A percentile compares a stretch with the other conserved stretches of the same genome.
phyloP scores from a whole-genome alignment of 176 grass and related monocot species.

The Hyparrhenia diplandra region DNA sequence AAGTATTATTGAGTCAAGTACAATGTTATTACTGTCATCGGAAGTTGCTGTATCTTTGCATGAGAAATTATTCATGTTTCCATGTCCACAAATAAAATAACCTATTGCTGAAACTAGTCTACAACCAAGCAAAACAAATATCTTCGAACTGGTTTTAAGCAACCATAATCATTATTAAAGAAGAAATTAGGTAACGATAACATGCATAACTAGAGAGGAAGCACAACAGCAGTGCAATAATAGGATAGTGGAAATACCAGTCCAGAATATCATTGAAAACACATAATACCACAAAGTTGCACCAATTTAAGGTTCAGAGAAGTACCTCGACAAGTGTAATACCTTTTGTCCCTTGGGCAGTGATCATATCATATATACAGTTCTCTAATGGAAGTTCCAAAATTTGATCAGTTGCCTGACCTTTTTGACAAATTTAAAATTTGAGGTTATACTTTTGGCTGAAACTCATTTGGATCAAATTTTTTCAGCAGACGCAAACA shows the following conservation, averaged over 20 bases:
- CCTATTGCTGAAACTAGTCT: constrained; percentile 1
- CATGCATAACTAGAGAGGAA: constrained; percentile 15
- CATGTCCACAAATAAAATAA: constrained; percentile 10
- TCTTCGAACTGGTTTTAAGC: neutral
- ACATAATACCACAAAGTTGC: neutral
- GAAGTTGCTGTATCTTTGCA: constrained; percentile 2
- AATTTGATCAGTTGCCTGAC: constrained; percentile 75
- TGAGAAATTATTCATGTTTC: neutral
- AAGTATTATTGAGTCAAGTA: neutral
- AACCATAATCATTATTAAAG: constrained; percentile 15
- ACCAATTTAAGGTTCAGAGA: constrained; percentile 11
- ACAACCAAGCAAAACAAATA: neutral
- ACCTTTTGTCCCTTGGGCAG: constrained; percentile 76
- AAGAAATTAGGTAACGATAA: neutral
- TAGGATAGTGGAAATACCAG: neutral
- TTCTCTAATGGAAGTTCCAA: constrained; percentile 84
- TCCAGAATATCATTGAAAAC: neutral
- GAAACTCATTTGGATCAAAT: constrained; percentile 83
- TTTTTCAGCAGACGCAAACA: constrained; percentile 80
- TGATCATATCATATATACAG: constrained; percentile 94
- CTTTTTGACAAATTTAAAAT: constrained; percentile 63
- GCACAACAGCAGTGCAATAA: constrained; percentile 11
- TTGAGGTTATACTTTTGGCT: constrained; percentile 45
- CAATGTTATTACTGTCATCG: neutral
- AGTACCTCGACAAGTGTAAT: constrained; percentile 90